Evolutionary conservation across 2,329 filamentous ascomycete genomes (phyloP), one percentile per base, ranked within the genome.

Genomic region (Colletotrichum higginsianum): DNA sequence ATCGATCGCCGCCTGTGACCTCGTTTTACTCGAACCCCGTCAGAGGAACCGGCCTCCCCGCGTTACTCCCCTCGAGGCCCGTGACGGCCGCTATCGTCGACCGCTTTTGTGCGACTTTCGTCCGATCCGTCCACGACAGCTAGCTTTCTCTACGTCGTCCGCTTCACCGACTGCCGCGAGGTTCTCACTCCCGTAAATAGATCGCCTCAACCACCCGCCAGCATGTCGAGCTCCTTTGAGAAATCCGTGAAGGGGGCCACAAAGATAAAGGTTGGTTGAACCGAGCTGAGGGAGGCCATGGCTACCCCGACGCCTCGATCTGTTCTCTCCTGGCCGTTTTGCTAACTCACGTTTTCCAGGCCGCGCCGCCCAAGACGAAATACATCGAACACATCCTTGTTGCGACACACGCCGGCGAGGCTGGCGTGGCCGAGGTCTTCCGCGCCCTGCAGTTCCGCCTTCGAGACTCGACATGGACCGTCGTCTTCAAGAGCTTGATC

Each of bases 211-310:
- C 30, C 61, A n/a, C 26, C 23, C 35, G 52, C 21, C 58, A 56
- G 38, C 76, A 95, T 95, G 93, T 90, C 93, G 76, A 93, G 91
- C 86, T 96, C 94, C 71, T 98, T 98, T 82, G 96, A 99, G 88
- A 99, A 98, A 88, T 97, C 95, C 77, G 96, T 99, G 80, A 98
- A 98, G 88, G 96, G 96, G 85, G 96, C 94, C 78, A 98, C 96
- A 79, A 98, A 98, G 88, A 94, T 97, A 81, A 98, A 98, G 91
- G 95, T 95, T 38, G 9, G 70, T 72, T 53, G 47, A 61, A 11
- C 9, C 35, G 35, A 38, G 35, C 35, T 11, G 35, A 68, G 60
- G 47, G 53, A 52, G 30, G 40, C 61, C 62, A 26, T 50, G 60
- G 11, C 44, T 16, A 18, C 40, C 38, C 53, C 61, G 30, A 38